Evolutionary conservation across 441 rosid genomes (phyloP), one percentile per base, ranked within the genome.

Genomic region (Brassica balearica): DNA sequence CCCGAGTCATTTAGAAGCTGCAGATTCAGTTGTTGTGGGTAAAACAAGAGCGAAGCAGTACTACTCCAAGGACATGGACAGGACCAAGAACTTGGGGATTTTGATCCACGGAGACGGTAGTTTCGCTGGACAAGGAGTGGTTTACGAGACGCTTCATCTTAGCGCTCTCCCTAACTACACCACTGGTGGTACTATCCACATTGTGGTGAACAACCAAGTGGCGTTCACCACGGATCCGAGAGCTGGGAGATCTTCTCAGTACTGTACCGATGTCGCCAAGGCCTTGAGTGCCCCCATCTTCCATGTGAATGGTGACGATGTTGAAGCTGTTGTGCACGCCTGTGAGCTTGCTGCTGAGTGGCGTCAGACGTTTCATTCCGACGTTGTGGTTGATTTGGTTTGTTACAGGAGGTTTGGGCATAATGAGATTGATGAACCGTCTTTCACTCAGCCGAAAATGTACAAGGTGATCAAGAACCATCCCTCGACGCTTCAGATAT

Each of bases 1-100:
- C 78, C 99, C 99, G 14, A 93, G 98, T 86, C 98, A 96, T 76
- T 81, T 96, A 88, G 99, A 96, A 85, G 99, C 99, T 82, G 99
- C 93, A 8, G 96, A 93, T 81, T 92, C 98, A 4, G 96, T 95
- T 79, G 98, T 95, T 79, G 87, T 96, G 56, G 99, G 99, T n/a
- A 96, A 96, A 74, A 92, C 98, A 51, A 90, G 99, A 81, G 99
- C 97, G 10, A 96, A 93, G 78, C 99, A 93, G 63, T 94, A 94
- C 85, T 92, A 89, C 84, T 88, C 97, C 60, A 90, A 87, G 79
- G 99, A 96, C 80, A 55, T 29, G 15, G 90, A 93, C 63, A 89
- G 97, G 88, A 90, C 90, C 66, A 92, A 90, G 84, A 91, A 93
- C 82, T 84, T 96, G 93, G 97, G 87, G 70, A 36, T 96, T 62